These are phyloP conservation scores for Centaurea solstitialis DNA, from an alignment of 129 eudicot genomes.

Conservation along the genomic window DNA sequence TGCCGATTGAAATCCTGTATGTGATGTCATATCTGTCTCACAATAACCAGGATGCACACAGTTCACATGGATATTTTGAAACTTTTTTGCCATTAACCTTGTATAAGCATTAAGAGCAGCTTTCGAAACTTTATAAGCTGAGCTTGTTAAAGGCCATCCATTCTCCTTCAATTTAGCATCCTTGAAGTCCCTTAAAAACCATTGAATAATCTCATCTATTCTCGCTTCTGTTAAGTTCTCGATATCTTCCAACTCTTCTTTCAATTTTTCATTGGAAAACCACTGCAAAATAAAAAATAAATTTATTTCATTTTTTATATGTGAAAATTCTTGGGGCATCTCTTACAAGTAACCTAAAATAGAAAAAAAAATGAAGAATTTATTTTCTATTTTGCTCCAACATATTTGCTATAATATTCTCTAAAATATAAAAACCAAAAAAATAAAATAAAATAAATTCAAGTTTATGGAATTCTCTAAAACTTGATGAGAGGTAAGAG, in stretches of 20 bases:
- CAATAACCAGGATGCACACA: conserved; percentile 42
- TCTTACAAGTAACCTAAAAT: no score
- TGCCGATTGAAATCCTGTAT: conserved; percentile 31
- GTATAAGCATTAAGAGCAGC: conserved; percentile 39
- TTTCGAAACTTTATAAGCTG: conserved; percentile 44
- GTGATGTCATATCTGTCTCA: conserved; percentile 37
- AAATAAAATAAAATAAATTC: no score
- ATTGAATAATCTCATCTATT: conserved; percentile 30
- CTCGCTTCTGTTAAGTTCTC: conserved; percentile 34
- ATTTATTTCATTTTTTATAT: background rate
- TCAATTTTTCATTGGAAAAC: conserved; percentile 35
- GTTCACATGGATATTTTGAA: conserved; percentile 23
- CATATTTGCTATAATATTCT: no score
- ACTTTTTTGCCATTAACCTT: conserved; percentile 30
- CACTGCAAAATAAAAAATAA: conserved; percentile 13
- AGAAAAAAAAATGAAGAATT: no score
- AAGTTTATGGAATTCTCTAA: no score
- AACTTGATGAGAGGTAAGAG: no score
- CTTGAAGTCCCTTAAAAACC: conserved; percentile 38
- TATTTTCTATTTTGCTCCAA: no score
- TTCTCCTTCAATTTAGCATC: conserved; percentile 23
- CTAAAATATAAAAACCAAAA: no score
- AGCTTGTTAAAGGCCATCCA: conserved; percentile 39
- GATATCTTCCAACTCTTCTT: conserved; percentile 24
- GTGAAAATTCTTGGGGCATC: background rate